A percentile compares a stretch with the other conserved stretches of the same genome.
Evolutionary conservation across 192 early-diverging fungal species (phyloP).

Genomic region (Spizellomyces sp.): DNA sequence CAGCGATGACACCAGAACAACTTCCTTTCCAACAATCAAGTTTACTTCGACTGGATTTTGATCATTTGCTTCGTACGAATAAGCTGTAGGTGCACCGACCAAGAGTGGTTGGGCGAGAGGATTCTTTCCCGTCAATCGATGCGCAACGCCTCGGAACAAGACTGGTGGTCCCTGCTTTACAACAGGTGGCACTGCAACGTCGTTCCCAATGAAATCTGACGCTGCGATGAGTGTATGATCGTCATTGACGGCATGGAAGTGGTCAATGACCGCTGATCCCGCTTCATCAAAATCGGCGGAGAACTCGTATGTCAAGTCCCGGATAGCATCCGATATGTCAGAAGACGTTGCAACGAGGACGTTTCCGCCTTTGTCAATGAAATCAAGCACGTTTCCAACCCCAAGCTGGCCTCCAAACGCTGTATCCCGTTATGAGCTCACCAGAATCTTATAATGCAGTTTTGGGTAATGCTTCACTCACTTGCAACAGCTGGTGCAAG

Average conservation of each 20-base stretch:
- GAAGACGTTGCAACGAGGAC: slow-evolving; percentile 72
- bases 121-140: slow-evolving; percentile 61
- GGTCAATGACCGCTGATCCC: slow-evolving; percentile 72
- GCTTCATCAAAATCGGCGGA: slow-evolving; percentile 81
- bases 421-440: slow-evolving; percentile 4
- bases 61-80: slow-evolving; percentile 57
- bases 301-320: slow-evolving; percentile 88
- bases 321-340: slow-evolving; percentile 65
- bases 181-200: slow-evolving; percentile 31
- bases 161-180: slow-evolving; percentile 50
- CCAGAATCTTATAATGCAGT: background rate
- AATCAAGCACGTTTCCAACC: slow-evolving; percentile 71
- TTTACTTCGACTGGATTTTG: slow-evolving; percentile 40
- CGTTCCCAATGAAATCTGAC: slow-evolving; percentile 44
- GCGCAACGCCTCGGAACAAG: slow-evolving; percentile 79
- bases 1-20: slow-evolving; percentile 79
- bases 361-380: slow-evolving; percentile 91
- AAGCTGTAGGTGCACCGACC: slow-evolving; percentile 57
- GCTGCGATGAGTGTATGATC: slow-evolving; percentile 64
- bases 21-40: slow-evolving; percentile 56
- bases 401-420: slow-evolving; percentile 51
- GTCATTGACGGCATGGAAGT: slow-evolving; percentile 56
- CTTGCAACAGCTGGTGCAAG: slow-evolving; percentile 74
- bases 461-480: slow-evolving; percentile 33
- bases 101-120: slow-evolving; percentile 70